Conservation (phyloP, 352 stramenopile genomes). For the Phytophthora chlamydospora region DNA sequence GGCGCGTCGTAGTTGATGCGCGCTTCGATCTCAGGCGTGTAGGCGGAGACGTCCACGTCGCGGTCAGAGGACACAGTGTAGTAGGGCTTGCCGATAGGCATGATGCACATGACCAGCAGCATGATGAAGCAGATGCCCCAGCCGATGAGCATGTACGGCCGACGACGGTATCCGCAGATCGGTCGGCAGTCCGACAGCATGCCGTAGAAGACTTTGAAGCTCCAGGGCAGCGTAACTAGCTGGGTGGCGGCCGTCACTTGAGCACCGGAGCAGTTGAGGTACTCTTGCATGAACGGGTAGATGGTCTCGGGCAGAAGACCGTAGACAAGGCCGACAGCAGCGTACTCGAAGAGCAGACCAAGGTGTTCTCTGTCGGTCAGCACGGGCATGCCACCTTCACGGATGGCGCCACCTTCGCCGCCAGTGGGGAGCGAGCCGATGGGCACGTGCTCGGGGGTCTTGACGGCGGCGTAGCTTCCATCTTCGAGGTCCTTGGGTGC, state of each 20-base stretch:
- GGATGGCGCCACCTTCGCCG: constrained; percentile 36
- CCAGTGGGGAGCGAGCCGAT: constrained; percentile 3
- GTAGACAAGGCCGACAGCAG: constrained; percentile 44
- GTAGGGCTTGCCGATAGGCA: constrained; percentile 38
- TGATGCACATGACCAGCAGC: constrained; percentile 37
- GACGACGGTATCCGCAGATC: constrained; percentile 41
- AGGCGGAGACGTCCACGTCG: constrained; percentile 21
- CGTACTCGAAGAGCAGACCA: constrained; percentile 48
- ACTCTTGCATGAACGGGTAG: constrained; percentile 57
- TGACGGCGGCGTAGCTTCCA: constrained; percentile 26
- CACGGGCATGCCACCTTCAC: constrained; percentile 34
- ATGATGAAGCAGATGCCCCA: constrained; percentile 39
- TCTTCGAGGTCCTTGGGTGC: constrained; percentile 29
- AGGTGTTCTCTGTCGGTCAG: constrained; percentile 41
- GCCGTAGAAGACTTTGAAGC: not conserved
- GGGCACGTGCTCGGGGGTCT: constrained; percentile 29
- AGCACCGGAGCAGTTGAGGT: constrained; percentile 40
- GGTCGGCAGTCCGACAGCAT: constrained; percentile 66
- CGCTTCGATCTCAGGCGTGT: constrained; percentile 26
- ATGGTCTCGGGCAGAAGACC: constrained; percentile 36
- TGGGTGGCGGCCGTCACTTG: constrained; percentile 30
- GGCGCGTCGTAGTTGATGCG: constrained; percentile 30
- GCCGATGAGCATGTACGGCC: constrained; percentile 45
- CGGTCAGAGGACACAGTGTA: constrained; percentile 30
- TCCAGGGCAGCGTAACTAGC: constrained; percentile 66